Conservation (phyloP, 2,329 filamentous ascomycete species). For the Ophiosphaerella korrae region DNA sequence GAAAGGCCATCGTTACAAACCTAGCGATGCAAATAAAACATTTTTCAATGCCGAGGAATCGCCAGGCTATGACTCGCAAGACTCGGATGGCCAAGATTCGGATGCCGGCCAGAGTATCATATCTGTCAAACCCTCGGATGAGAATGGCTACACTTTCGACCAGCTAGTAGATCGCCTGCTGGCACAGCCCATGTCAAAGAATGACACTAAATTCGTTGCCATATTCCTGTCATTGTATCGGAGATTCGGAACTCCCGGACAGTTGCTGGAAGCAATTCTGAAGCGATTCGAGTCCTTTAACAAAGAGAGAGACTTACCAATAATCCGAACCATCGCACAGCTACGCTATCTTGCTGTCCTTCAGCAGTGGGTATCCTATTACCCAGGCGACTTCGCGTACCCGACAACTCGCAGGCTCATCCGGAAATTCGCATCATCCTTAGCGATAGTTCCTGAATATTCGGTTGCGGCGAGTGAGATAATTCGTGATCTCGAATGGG, state of each 20-base stretch:
- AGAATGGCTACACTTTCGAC: conserved; percentile 62
- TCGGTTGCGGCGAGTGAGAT: conserved; percentile 86
- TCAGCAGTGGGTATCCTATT: conserved; percentile 85
- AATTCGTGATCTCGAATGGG: conserved; percentile 73
- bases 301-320: conserved; percentile 69
- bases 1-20: conserved; percentile 43
- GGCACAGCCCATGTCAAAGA: conserved; percentile 77
- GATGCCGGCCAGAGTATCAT: conserved; percentile 58
- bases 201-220: conserved; percentile 86
- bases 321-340: conserved; percentile 80
- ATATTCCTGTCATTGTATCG: conserved; percentile 93
- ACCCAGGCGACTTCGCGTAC: conserved; percentile 91
- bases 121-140: conserved; percentile 56
- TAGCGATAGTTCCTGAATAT: conserved; percentile 82
- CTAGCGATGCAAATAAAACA: conserved; percentile 56
- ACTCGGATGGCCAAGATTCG: conserved; percentile 70
- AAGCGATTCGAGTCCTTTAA: conserved; percentile 74
- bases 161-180: conserved; percentile 81
- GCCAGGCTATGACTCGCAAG: conserved; percentile 67
- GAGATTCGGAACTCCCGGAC: conserved; percentile 83
- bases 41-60: conserved; percentile 74
- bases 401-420: conserved; percentile 73
- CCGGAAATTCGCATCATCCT: conserved; percentile 72
- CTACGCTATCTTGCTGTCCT: conserved; percentile 82
- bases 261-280: conserved; percentile 78